Evolutionary conservation across 2,329 filamentous ascomycete species (phyloP).

Genomic region (Aspergillus glaucus): DNA sequence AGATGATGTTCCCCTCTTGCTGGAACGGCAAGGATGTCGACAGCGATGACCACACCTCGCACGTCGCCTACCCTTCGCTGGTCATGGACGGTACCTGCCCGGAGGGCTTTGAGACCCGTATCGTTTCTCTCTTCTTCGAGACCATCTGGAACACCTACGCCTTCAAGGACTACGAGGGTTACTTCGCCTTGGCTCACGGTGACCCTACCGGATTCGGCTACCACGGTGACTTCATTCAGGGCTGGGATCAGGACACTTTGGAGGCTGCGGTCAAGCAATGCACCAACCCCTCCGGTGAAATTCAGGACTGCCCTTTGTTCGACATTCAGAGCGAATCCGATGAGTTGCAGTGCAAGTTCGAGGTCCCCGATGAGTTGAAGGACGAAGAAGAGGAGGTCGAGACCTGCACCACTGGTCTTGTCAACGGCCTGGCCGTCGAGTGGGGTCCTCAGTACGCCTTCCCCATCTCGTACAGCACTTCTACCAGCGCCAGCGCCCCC

Average conservation of each 20-base stretch:
- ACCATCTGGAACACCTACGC: constrained; percentile 71
- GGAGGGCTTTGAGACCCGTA: constrained; percentile 57
- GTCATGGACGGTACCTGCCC: constrained; percentile 76
- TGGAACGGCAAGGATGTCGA: constrained; percentile 67
- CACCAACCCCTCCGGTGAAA: constrained; percentile 62
- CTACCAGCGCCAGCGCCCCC: constrained; percentile 2
- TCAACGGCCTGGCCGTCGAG: constrained; percentile 54
- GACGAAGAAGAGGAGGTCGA: constrained; percentile 48
- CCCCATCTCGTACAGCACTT: constrained; percentile 11
- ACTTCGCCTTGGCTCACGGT: constrained; percentile 72
- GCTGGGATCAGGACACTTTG: constrained; percentile 66
- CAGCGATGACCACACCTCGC: constrained; percentile 49
- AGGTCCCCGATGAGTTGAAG: constrained; percentile 49
- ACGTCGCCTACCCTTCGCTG: constrained; percentile 72
- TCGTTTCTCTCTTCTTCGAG: constrained; percentile 76
- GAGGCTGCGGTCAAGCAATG: constrained; percentile 68
- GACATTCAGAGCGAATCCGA: constrained; percentile 55
- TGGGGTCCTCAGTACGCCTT: constrained; percentile 39
- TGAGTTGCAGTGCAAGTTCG: constrained; percentile 56
- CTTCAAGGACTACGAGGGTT: constrained; percentile 57
- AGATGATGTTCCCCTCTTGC: constrained; percentile 84
- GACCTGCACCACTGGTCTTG: constrained; percentile 44
- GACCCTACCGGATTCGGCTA: constrained; percentile 71
- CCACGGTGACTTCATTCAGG: constrained; percentile 72
- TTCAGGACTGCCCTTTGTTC: constrained; percentile 72